Conservation (phyloP, 495 filamentous ascomycete species). For the Talaromyces liani region DNA sequence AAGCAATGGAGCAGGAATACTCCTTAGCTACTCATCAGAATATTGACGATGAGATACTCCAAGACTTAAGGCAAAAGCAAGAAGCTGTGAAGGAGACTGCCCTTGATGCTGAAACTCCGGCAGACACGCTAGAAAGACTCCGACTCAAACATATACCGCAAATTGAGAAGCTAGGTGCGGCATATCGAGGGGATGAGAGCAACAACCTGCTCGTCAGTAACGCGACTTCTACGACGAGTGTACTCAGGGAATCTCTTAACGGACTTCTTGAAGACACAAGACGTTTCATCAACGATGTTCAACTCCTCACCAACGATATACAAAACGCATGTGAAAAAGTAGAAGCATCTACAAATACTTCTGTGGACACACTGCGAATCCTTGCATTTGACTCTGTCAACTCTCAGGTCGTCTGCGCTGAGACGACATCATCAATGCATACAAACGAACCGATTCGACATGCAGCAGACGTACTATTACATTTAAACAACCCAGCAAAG, state of each 20-base stretch:
- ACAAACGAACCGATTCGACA: slow-evolving; percentile 31
- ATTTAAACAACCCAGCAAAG: slow-evolving; percentile 60
- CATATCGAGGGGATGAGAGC: background rate
- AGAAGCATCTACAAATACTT: slow-evolving; percentile 8
- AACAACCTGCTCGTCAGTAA: background rate
- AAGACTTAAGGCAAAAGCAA: background rate
- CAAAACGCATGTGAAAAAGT: background rate
- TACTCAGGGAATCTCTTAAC: background rate
- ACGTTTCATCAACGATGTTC: slow-evolving; percentile 1
- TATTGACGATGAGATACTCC: background rate
- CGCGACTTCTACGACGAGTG: background rate
- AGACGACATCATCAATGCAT: slow-evolving; percentile 52
- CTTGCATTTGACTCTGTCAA: slow-evolving; percentile 65
- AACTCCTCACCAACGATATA: slow-evolving; percentile 1
- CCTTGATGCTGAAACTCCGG: background rate
- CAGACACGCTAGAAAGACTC: background rate
- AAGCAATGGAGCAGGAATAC: slow-evolving; percentile 24
- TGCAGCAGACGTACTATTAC: slow-evolving; percentile 56
- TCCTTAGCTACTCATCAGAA: background rate
- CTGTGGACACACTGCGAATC: slow-evolving; percentile 56
- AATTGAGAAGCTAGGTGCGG: no score
- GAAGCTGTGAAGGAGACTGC: background rate
- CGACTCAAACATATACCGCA: no score
- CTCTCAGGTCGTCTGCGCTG: slow-evolving; percentile 50
- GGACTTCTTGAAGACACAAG: background rate